Evolutionary conservation across 2,329 filamentous ascomycete genomes (phyloP), one percentile per base, ranked within the genome.

Genomic region (Rugonectria rugulosa): DNA sequence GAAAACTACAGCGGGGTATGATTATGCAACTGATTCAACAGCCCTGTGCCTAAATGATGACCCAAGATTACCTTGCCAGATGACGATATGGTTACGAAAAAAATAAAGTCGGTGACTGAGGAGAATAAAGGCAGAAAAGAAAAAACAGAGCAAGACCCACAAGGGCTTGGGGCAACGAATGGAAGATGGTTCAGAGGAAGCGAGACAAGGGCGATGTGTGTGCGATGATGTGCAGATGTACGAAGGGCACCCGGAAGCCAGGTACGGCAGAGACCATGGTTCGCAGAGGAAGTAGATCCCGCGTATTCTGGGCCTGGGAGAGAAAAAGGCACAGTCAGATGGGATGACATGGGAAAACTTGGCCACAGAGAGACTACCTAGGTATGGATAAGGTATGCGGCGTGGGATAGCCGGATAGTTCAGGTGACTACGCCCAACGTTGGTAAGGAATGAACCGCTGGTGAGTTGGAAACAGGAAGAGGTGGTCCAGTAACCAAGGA

Each of bases 41-140:
- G 47, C 45, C 40, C 34, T 50, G 34, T 50, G 32, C 40, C 45
- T 50, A 38, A 40, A 44, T 48, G 32, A 55, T 49, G 21, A 20
- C 15, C 14, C 15, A n/a, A 11, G 43, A 21, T 55, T 29, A 40
- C 46, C 44, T 9, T 21, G 44, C 42, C 21, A 45, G 37, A 21
- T 45, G 44, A 23, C 7, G 31, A 24, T 17, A 27, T 20, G 42
- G 19, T 5, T n/a, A n/a, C n/a, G n/a, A n/a, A n/a, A n/a, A n/a
- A n/a, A n/a, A n/a, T n/a, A n/a, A n/a, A n/a, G n/a, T n/a, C n/a
- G n/a, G n/a, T n/a, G n/a, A n/a, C n/a, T n/a, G n/a, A n/a, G n/a
- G n/a, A 15, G 5, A n/a, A n/a, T 7, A 34, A 17, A 3, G 31
- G n/a, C 4, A 36, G 17, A 12, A 8, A 38, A 3, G 17, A 19